Evolutionary conservation across 2,329 filamentous ascomycete species (phyloP).

Genomic region (Pyrenochaeta sp.): DNA sequence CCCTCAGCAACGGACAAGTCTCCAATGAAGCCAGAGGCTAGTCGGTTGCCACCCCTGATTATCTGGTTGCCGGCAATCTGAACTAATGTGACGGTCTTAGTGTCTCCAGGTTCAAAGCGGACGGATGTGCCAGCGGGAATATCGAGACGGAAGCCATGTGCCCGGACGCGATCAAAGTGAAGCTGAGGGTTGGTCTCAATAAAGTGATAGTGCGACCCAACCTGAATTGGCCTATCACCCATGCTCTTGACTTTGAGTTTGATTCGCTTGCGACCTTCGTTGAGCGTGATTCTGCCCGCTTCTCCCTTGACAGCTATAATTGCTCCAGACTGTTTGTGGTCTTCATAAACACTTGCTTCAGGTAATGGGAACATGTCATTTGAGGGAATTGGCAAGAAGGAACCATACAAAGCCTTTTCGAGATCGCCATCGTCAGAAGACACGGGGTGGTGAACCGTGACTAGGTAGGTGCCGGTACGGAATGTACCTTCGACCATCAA

Average conservation of each 20-base stretch:
- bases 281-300: slow-evolving; percentile 71
- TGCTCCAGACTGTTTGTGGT: slow-evolving; percentile 77
- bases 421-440: slow-evolving; percentile 85
- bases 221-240: slow-evolving; percentile 89
- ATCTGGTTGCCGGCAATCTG: slow-evolving; percentile 82
- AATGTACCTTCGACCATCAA: slow-evolving; percentile 97
- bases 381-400: slow-evolving; percentile 82
- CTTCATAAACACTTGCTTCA: slow-evolving; percentile 70
- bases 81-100: slow-evolving; percentile 87
- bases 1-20: slow-evolving; percentile 65
- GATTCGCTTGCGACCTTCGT: slow-evolving; percentile 76
- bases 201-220: slow-evolving; percentile 95
- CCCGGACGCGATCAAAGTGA: slow-evolving; percentile 81
- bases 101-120: slow-evolving; percentile 92
- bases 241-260: slow-evolving; percentile 80
- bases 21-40: slow-evolving; percentile 78
- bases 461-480: slow-evolving; percentile 86
- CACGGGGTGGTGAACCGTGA: slow-evolving; percentile 92
- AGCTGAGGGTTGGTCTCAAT: slow-evolving; percentile 92
- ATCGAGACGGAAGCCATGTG: slow-evolving; percentile 87
- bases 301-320: slow-evolving; percentile 74
- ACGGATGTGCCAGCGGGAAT: slow-evolving; percentile 91
- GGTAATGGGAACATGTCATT: slow-evolving; percentile 71
- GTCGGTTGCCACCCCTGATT: slow-evolving; percentile 82
- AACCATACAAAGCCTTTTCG: slow-evolving; percentile 86